Conservation (phyloP, 768 basidiomycete genomes). For the Termitomyces bulborhizus region DNA sequence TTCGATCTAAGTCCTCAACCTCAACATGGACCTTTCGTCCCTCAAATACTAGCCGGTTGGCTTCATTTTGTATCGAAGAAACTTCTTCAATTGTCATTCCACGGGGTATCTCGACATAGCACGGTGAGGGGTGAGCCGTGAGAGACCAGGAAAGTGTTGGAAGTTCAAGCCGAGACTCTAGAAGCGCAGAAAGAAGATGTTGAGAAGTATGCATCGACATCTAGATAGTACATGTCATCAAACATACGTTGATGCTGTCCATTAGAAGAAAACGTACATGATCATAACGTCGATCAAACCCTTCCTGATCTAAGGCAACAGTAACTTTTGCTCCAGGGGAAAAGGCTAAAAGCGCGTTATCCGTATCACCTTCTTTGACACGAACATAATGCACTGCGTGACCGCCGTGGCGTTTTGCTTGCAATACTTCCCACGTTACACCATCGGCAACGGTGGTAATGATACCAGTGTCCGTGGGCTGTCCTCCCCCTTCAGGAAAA, state of each 20-base stretch:
- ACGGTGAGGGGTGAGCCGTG: slow-evolving; percentile 57
- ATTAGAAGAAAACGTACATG: slow-evolving; percentile 44
- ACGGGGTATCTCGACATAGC: slow-evolving; percentile 73
- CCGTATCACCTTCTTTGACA: slow-evolving; percentile 30
- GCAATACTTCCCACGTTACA: slow-evolving; percentile 50
- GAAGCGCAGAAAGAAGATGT: slow-evolving; percentile 75
- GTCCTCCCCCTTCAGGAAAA: slow-evolving; percentile 81
- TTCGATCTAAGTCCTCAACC: slow-evolving; percentile 56
- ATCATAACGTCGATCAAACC: slow-evolving; percentile 63
- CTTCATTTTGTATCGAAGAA: slow-evolving; percentile 48
- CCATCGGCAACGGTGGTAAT: slow-evolving; percentile 41
- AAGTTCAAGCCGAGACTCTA: slow-evolving; percentile 56
- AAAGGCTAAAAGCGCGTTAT: slow-evolving; percentile 42
- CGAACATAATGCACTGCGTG: slow-evolving; percentile 71
- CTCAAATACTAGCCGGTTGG: slow-evolving; percentile 65
- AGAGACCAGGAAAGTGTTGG: slow-evolving; percentile 83
- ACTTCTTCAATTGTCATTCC: slow-evolving; percentile 63
- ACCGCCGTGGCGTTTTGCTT: slow-evolving; percentile 64
- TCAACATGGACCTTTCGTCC: slow-evolving; percentile 67
- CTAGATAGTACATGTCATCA: slow-evolving; percentile 24
- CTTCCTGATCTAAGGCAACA: slow-evolving; percentile 51
- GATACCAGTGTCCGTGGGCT: slow-evolving; percentile 67
- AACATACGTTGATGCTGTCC: background rate
- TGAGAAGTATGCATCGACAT: slow-evolving; percentile 86
- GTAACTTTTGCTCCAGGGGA: slow-evolving; percentile 43